A percentile compares a stretch with the other conserved stretches of the same genome.
phyloP scores from a whole-genome alignment of 2,329 filamentous ascomycete species.

The Fusarium humuli region DNA sequence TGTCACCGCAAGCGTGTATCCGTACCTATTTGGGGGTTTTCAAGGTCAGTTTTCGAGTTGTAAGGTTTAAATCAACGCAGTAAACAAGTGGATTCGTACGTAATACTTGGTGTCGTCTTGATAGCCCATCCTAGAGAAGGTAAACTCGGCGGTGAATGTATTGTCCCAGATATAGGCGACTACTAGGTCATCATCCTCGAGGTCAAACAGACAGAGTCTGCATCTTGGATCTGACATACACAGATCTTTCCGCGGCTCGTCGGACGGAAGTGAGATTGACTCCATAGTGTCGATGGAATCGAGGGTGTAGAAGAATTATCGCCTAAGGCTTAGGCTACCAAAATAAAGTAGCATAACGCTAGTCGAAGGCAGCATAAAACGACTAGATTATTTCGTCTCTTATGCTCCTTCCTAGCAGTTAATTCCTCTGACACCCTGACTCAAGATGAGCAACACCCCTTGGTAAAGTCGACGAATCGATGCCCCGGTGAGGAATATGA shows the following conservation, averaged over 20 bases:
- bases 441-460: no score
- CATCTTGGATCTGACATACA: background rate
- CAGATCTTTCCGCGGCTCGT: background rate
- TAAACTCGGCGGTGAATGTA: background rate
- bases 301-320: no score
- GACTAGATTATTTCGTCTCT: background rate
- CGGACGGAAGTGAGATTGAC: background rate
- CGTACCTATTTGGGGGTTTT: no score
- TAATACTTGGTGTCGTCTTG: background rate
- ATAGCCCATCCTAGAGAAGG: background rate
- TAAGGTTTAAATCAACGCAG: no score
- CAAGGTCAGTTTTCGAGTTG: no score
- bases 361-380: background rate
- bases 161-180: background rate
- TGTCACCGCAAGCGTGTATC: background rate
- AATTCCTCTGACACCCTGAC: background rate
- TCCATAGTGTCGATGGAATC: background rate
- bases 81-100: background rate
- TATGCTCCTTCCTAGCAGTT: background rate
- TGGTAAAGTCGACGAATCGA: no score
- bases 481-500: no score
- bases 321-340: no score
- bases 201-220: background rate
- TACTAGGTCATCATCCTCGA: background rate
- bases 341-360: no score